Conservation (phyloP, 2,329 filamentous ascomycete genomes). For the Pseudogymnoascus sp. region DNA sequence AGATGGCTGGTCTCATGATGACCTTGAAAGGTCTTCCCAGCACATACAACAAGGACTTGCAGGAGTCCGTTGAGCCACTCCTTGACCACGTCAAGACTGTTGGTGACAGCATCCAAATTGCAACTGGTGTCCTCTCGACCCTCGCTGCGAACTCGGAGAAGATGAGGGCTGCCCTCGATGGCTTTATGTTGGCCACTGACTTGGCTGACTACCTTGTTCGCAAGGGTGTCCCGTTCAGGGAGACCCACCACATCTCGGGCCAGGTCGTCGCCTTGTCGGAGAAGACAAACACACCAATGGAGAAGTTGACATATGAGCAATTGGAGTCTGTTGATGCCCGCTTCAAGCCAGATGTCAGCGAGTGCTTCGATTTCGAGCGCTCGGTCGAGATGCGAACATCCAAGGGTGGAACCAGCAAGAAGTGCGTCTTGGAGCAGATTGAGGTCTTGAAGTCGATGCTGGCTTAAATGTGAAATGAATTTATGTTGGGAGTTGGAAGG, state of each 20-base stretch:
- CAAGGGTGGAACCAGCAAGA: conserved; percentile 69
- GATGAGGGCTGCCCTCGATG: conserved; percentile 71
- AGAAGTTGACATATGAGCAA: conserved; percentile 57
- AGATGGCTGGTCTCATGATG: conserved; percentile 72
- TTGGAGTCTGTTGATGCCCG: conserved; percentile 58
- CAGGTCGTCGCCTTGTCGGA: conserved; percentile 65
- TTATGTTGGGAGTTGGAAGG: conserved; percentile 5
- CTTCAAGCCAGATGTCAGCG: conserved; percentile 61
- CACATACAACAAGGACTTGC: conserved; percentile 85
- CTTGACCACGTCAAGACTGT: conserved; percentile 77
- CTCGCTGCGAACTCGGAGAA: conserved; percentile 59
- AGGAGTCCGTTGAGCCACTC: conserved; percentile 79
- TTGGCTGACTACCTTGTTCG: conserved; percentile 56
- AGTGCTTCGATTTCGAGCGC: conserved; percentile 70
- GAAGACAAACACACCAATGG: conserved; percentile 56
- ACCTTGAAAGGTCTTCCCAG: conserved; percentile 63
- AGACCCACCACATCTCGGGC: conserved; percentile 72
- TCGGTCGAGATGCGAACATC: conserved; percentile 73
- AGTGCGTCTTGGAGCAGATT: conserved; percentile 56
- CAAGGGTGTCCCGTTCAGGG: conserved; percentile 66
- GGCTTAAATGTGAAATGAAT: conserved; percentile 10
- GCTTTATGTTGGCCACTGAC: conserved; percentile 73
- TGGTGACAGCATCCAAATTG: conserved; percentile 72
- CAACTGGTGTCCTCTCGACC: conserved; percentile 69
- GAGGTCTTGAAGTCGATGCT: conserved; percentile 38